These are phyloP conservation scores for Claviceps humidiphila DNA, from an alignment of 2,329 filamentous ascomycete genomes.

Conservation along the genomic window DNA sequence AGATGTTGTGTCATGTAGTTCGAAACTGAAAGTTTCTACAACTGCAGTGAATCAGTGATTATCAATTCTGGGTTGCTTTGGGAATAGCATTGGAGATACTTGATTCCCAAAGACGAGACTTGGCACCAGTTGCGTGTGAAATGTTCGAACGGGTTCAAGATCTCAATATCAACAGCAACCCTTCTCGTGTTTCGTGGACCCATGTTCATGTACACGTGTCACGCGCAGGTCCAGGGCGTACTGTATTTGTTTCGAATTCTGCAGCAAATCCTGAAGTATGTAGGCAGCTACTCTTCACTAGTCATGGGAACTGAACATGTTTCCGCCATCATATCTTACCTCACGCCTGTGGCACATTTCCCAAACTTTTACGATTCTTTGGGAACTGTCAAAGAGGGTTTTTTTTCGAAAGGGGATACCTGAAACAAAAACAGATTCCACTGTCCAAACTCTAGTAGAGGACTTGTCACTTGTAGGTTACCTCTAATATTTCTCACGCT, in stretches of 20 bases:
- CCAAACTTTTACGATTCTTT: constrained; percentile 8
- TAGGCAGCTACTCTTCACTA: neutral
- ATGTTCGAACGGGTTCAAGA: neutral
- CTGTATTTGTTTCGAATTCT: constrained; percentile 48
- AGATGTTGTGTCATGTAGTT: constrained; percentile 9
- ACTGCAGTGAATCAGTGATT: constrained; percentile 8
- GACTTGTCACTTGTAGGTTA: neutral
- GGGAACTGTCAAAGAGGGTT: neutral
- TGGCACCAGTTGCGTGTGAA: neutral
- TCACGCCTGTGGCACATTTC: constrained; percentile 14
- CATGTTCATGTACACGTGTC: constrained; percentile 41
- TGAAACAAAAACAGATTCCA: no score
- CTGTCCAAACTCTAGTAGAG: neutral
- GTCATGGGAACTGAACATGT: constrained; percentile 5
- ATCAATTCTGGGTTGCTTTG: constrained; percentile 12
- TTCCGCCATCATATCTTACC: constrained; percentile 9
- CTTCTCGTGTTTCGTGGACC: constrained; percentile 32
- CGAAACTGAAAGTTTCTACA: neutral
- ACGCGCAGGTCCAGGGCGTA: constrained; percentile 41
- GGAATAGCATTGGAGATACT: constrained; percentile 14
- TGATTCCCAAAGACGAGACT: constrained; percentile 16
- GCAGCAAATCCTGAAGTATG: constrained; percentile 18
- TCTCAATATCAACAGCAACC: neutral
- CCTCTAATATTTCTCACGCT: neutral
- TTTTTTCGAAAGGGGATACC: neutral